phyloP scores from a whole-genome alignment of 1,139 yeast species.

The Debaryomycetaceae sp. region DNA sequence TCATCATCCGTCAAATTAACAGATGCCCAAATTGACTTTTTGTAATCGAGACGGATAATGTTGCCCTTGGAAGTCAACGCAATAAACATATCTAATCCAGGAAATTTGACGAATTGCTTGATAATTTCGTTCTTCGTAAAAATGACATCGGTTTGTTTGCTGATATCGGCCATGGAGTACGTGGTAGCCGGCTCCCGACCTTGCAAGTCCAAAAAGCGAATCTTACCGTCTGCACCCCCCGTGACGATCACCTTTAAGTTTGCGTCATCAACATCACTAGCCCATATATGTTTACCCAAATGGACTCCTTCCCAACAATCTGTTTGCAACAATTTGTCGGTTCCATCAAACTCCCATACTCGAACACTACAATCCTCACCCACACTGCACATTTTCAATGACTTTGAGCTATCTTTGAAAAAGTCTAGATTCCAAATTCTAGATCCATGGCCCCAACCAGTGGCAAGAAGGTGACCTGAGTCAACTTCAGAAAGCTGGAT shows the following conservation, averaged over 20 bases:
- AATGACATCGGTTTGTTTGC: conserved; percentile 17
- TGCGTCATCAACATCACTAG: conserved; percentile 55
- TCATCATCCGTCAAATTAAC: conserved; percentile 31
- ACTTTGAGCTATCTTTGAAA: conserved; percentile 26
- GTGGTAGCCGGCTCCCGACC: conserved; percentile 10
- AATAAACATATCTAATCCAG: conserved; percentile 36
- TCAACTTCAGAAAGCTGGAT: conserved; percentile 68
- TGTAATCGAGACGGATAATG: conserved; percentile 31
- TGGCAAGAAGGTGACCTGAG: conserved; percentile 56
- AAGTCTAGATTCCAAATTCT: conserved; percentile 85
- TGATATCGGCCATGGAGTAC: conserved; percentile 31
- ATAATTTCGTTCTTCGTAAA: conserved; percentile 52
- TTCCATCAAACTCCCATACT: conserved; percentile 55
- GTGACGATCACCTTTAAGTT: conserved; percentile 53
- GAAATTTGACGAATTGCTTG: conserved; percentile 54
- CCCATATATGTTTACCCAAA: conserved; percentile 86
- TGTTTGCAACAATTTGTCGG: conserved; percentile 20
- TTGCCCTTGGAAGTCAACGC: conserved; percentile 64
- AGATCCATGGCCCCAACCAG: conserved; percentile 97
- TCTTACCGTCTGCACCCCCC: conserved; percentile 88
- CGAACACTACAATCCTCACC: conserved; percentile 93
- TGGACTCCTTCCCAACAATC: conserved; percentile 55
- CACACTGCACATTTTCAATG: conserved; percentile 53
- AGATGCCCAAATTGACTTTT: conserved; percentile 9
- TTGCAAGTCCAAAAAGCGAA: conserved; percentile 52